These are phyloP conservation scores for Diplodia scrobiculata DNA, from an alignment of 2,329 filamentous ascomycete genomes.

Conservation along the genomic window DNA sequence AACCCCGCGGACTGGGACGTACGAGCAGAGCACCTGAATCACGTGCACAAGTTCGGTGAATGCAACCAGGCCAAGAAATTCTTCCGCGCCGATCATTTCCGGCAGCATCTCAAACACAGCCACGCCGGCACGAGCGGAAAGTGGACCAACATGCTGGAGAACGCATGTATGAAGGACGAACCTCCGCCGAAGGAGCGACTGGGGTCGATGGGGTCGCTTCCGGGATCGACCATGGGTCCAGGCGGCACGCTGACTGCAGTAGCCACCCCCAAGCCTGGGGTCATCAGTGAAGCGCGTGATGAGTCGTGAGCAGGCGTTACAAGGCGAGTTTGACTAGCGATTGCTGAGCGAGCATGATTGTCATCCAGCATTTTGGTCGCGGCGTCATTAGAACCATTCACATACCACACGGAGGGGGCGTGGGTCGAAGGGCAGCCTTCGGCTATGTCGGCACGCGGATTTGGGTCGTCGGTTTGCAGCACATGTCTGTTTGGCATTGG, in stretches of 20 bases:
- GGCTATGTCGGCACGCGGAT: neutral
- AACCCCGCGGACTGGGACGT: conserved; percentile 88
- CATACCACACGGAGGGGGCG: conserved; percentile 19
- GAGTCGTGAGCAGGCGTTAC: conserved; percentile 40
- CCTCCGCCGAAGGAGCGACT: conserved; percentile 56
- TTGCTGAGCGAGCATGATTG: conserved; percentile 29
- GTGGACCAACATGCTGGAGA: conserved; percentile 98
- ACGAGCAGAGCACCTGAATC: conserved; percentile 82
- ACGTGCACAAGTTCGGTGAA: conserved; percentile 93
- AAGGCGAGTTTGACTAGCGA: conserved; percentile 25
- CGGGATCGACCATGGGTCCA: conserved; percentile 35
- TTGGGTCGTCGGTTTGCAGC: conserved; percentile 26
- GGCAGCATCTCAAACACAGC: conserved; percentile 96
- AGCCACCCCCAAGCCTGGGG: conserved; percentile 37
- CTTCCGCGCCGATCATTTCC: conserved; percentile 94
- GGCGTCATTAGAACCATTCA: conserved; percentile 29
- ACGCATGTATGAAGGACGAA: conserved; percentile 94
- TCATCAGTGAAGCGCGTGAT: conserved; percentile 46
- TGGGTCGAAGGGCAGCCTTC: neutral
- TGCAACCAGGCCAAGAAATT: conserved; percentile 99
- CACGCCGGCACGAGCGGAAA: conserved; percentile 95
- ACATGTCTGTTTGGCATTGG: conserved; percentile 26
- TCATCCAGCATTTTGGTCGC: conserved; percentile 28
- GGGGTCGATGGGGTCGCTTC: conserved; percentile 40
- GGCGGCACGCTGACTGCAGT: conserved; percentile 34